Conservation (phyloP, 2,329 filamentous ascomycete species). For the Cordyceps tenuipes region DNA sequence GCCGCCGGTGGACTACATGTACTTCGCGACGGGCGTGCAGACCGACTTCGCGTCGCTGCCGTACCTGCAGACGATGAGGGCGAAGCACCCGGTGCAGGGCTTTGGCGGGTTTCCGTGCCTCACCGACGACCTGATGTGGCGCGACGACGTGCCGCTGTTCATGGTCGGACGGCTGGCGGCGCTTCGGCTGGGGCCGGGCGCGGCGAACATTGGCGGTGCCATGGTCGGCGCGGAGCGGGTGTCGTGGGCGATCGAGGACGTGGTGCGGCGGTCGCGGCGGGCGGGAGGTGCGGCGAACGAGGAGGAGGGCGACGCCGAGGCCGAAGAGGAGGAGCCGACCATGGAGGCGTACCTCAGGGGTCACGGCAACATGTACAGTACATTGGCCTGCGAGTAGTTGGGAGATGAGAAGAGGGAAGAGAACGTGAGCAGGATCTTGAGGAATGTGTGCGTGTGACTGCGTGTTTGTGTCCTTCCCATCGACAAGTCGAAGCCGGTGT, state of each 20-base stretch:
- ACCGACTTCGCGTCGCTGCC: conserved; percentile 54
- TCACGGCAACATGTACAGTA: conserved; percentile 11
- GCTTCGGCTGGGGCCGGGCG: conserved; percentile 62
- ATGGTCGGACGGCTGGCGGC: conserved; percentile 60
- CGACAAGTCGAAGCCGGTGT: too few relatives aligned
- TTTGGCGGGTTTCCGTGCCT: conserved; percentile 63
- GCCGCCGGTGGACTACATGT: conserved; percentile 58
- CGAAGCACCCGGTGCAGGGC: conserved; percentile 51
- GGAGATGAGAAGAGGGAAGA: too few relatives aligned
- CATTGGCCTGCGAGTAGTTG: conserved; percentile 4
- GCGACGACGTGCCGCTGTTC: conserved; percentile 63
- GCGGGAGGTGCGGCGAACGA: background rate
- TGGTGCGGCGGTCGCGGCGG: conserved; percentile 22
- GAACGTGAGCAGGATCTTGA: background rate
- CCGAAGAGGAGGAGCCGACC: conserved; percentile 1
- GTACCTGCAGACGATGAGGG: conserved; percentile 50
- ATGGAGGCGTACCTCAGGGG: conserved; percentile 10
- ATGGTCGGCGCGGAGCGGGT: conserved; percentile 65
- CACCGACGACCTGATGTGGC: conserved; percentile 71
- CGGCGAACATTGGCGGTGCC: conserved; percentile 66
- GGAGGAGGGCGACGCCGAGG: background rate
- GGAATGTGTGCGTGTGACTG: background rate
- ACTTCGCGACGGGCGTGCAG: conserved; percentile 66
- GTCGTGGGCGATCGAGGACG: conserved; percentile 59
- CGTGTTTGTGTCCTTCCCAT: too few relatives aligned